Base-by-base conservation (phyloP, 2,329 filamentous ascomycete species). In the Colletotrichum tropicicola region DNA sequence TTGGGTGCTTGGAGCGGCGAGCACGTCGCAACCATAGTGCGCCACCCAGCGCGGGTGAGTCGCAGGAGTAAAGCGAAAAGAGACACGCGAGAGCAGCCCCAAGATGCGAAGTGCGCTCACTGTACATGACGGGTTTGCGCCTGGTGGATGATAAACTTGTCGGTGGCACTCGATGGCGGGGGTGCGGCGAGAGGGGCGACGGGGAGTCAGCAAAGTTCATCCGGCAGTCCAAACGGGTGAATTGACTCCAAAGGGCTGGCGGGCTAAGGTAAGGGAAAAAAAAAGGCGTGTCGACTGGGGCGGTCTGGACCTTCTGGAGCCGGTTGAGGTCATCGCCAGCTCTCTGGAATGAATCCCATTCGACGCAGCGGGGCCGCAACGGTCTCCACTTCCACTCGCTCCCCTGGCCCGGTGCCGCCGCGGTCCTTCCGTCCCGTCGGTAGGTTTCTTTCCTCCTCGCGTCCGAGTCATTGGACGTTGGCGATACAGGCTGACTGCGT, bases 291-390 rank as follows among this genome's bases (percentile, higher is more conserved):
- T n/a, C n/a, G n/a, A n/a, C n/a, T n/a, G n/a, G n/a, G n/a, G n/a
- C n/a, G 25, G 19, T 54, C 41, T 64, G 60, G 60, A 28, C 60
- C 39, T n/a, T 19, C 41, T 47, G 41, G 41, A 37, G 39, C n/a
- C 21, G 41, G 27, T 39, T 61, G 61, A 65, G 57, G 49, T 55
- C 61, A 56, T 65, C 13, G 30, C 30, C 52, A 55, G 15, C 17
- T 12, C 3, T 35, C 51, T 62, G 62, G 62, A 65, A 65, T 45
- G 28, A 30, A 61, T 37, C 62, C 57, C 58, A 65, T 65, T 65
- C 51, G 62, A 51, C 37, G 43, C 19, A 17, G 23, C 28, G 25
- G 44, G 44, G 28, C 28, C 7, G 19, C 19, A 19, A 52, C 27
- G 12, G 28, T 17, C 37, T 44, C 49, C 43, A 54, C 56, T 37